These are phyloP conservation scores for Pulveroboletus sp. DNA, from an alignment of 1,284 basidiomycete genomes.

Conservation along the genomic window DNA sequence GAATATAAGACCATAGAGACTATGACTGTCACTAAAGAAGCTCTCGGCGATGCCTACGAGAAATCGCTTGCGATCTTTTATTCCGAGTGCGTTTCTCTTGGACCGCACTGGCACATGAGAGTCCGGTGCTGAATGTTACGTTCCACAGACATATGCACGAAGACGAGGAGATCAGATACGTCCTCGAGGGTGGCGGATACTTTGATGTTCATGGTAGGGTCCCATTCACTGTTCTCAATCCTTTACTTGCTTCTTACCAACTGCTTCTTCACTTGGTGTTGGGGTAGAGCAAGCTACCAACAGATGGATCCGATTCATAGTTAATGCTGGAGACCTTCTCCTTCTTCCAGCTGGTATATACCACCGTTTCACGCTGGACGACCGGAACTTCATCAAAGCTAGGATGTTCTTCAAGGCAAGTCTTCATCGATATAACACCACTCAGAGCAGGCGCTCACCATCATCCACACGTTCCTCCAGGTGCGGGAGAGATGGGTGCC, in stretches of 20 bases:
- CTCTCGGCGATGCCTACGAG: not conserved
- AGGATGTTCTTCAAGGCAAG: too few species aligned
- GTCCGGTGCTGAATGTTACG: not conserved
- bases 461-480: not conserved
- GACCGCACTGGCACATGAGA: not conserved
- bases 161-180: conserved; percentile 88
- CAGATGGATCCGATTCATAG: not conserved
- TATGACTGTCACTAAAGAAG: not conserved
- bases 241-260: not conserved
- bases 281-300: not conserved
- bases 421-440: not conserved
- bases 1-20: not conserved
- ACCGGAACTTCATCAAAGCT: too few species aligned
- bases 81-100: too few species aligned
- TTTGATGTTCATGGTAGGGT: conserved; percentile 75
- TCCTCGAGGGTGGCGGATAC: conserved; percentile 78
- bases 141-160: conserved; percentile 79
- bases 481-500: not conserved
- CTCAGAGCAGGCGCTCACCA: too few species aligned
- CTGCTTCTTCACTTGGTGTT: too few species aligned
- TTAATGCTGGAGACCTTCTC: not conserved
- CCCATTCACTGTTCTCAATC: too few species aligned
- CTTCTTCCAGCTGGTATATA: not conserved
- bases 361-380: not conserved
- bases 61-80: not conserved